Evolutionary conservation across 2,329 filamentous ascomycete species (phyloP), one percentile per base, ranked within the genome.

Genomic region (Geoglossum cookeanum): DNA sequence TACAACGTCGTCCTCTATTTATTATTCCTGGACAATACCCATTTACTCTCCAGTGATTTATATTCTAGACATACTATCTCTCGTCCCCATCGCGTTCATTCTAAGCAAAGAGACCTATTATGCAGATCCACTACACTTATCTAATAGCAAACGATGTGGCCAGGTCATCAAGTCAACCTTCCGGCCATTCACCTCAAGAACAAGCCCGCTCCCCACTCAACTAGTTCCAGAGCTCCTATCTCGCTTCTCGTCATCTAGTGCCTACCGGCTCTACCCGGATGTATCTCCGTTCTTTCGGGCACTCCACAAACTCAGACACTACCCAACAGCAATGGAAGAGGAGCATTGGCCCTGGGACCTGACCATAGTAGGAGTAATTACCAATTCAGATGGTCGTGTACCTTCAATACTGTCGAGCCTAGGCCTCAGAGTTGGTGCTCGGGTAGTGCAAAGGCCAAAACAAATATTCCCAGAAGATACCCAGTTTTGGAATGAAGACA

Each of bases 331-430:
- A 17, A 49, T 8, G 29, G 15, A 32, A 29, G 44, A 11, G 39
- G 53, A 32, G 8, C 45, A 48, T 6, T 71, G 69, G 68, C 64
- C 58, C 4, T 73, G 72, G 63, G 62, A 68, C 13, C 65, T 64
- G 11, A 69, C 74, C 3, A 67, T 79, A 1, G 68, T 80, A 4
- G 80, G 79, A 30, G 70, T 83, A 4, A 72, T 84, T 55, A 79
- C 79, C 9, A 84, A 84, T 64, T 83, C 79, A 0, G 80, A 84
- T 61, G 73, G 78, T 63, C 71, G 80, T n/a, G 76, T 82, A 0
- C 72, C 75, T 0, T 66, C 66, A 30, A 72, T 83, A 27, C 65
- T 84, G 3, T 66, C 71, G 0, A 78, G 77, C 0, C 67, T 83
- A 3, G 78, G 76, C 0, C 62, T 84, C 32, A 65, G 64, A 1